Evolutionary conservation across 345 rosid genomes (phyloP).

Genomic region (Camelina sativa): DNA sequence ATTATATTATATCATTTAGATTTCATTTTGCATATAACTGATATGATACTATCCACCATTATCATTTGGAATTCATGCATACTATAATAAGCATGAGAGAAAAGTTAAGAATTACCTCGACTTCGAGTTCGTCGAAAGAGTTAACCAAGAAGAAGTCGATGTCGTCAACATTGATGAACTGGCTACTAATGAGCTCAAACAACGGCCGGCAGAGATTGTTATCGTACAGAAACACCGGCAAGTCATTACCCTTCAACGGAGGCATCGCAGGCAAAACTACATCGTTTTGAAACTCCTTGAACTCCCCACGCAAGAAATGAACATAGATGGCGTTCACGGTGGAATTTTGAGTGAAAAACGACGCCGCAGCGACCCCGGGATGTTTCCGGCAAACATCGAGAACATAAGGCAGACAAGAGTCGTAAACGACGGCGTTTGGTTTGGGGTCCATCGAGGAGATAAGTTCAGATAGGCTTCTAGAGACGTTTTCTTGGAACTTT

Average conservation of each 20-base stretch:
- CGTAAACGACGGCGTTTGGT: constrained; percentile 51
- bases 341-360: constrained; percentile 57
- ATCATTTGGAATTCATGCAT: not conserved
- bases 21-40: not conserved
- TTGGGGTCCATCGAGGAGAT: constrained; percentile 43
- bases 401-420: constrained; percentile 50
- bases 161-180: constrained; percentile 48
- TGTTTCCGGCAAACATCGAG: constrained; percentile 36
- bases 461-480: constrained; percentile 41
- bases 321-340: constrained; percentile 49
- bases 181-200: constrained; percentile 24
- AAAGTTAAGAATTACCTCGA: constrained; percentile 45
- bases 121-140: constrained; percentile 52
- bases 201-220: constrained; percentile 30
- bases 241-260: constrained; percentile 43
- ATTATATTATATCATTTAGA: not conserved
- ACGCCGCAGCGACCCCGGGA: constrained; percentile 46
- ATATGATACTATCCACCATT: constrained; percentile 1
- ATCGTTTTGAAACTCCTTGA: constrained; percentile 39
- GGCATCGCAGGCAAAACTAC: constrained; percentile 51
- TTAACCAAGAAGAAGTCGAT: constrained; percentile 52
- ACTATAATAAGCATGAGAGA: not conserved
- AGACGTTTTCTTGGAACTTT: constrained; percentile 34
- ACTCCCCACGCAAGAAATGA: constrained; percentile 42
- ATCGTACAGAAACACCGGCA: constrained; percentile 54